Base-by-base conservation (phyloP, 768 basidiomycete species). In the Omphalotus guepiniiformis region DNA sequence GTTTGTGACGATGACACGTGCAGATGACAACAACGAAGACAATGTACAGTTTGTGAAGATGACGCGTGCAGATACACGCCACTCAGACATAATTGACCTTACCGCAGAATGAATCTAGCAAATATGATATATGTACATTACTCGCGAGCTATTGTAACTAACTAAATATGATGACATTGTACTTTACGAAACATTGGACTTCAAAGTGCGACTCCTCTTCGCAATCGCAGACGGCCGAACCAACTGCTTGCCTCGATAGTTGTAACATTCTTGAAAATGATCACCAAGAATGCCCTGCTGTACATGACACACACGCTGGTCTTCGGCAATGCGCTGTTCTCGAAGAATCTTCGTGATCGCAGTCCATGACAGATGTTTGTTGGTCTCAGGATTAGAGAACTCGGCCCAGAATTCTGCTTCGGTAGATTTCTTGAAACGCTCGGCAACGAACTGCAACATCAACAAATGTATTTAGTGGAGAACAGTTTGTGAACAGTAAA, bases 371-470 rank as follows among this genome's bases (percentile, higher is more conserved):
- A 60, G 19, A 21, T 18, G 48, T 7, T 42, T 42, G 1, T 42
- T 48, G 7, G 55, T 50, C 25, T 53, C 39, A 13, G 15, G 11
- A 6, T 49, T 22, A 11, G 26, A 26, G 42, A 58, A 63, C 11
- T 37, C 39, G 2, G 36, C 35, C 56, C 59, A 58, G 41, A 60
- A 60, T 25, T 53, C 42, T 1, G 42, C 48, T 0, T 50, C 49
- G 6, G 54, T 52, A 26, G 50, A 42, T n/a, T 34, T 8, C 3
- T 51, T 43, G 26, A 47, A 61, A 27, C 34, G 37, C 16, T 52
- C 48, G 18, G 57, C 32, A 16, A 59, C 21, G 23, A 54, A 48
- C 54, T 57, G n/a, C n/a, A n/a, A n/a, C n/a, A n/a, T n/a, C n/a
- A n/a, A n/a, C n/a, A n/a, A n/a, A n/a, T n/a, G n/a, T n/a, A n/a